phyloP scores from a whole-genome alignment of 2,329 filamentous ascomycete genomes.

The Fusarium lyarnte region DNA sequence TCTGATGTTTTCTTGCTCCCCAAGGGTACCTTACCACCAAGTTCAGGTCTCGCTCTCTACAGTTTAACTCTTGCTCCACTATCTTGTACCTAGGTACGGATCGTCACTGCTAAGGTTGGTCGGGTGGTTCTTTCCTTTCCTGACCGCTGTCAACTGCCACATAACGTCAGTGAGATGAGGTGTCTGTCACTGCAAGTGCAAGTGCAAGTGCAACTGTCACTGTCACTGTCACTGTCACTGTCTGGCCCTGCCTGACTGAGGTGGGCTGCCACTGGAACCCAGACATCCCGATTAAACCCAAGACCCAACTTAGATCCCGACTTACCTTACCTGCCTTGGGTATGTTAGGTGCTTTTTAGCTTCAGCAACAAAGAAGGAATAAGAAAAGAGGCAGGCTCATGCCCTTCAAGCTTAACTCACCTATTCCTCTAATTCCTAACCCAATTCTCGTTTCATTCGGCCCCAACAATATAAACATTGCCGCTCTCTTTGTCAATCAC shows the following conservation, averaged over 20 bases:
- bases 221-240: not conserved
- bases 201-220: not conserved
- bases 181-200: not conserved
- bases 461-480: not conserved
- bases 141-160: slow-evolving; percentile 2
- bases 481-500: slow-evolving; percentile 26
- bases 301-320: not conserved
- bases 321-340: not conserved
- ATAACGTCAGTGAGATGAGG: not conserved
- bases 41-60: not conserved
- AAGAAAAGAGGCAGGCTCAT: not conserved
- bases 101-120: not conserved
- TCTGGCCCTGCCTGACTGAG: not conserved
- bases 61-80: not conserved
- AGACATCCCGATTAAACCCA: not conserved
- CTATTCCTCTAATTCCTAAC: not conserved
- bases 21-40: not conserved
- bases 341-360: not conserved
- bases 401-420: not conserved
- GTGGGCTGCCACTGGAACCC: not conserved
- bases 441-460: not conserved
- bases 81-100: not conserved
- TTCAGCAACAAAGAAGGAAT: slow-evolving; percentile 4
- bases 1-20: too few species aligned
- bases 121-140: not conserved